These are phyloP conservation scores for Gentiana dahurica DNA, from an alignment of 257 asterid species.

Conservation along the genomic window DNA sequence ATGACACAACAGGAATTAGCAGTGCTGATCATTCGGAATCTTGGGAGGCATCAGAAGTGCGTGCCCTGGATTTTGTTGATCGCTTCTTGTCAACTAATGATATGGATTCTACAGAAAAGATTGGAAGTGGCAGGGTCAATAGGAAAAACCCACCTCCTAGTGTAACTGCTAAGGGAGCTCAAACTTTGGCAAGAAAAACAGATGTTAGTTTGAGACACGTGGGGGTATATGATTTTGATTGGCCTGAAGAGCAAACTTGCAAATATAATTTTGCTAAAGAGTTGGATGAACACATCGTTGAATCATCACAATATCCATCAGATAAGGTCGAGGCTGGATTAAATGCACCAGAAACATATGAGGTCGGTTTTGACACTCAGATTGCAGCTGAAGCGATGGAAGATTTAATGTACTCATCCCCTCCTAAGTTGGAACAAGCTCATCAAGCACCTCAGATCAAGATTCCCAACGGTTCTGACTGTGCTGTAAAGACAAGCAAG, in stretches of 20 bases:
- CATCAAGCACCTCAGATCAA: constrained; percentile 22
- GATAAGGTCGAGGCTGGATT: constrained; percentile 20
- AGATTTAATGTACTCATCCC: constrained; percentile 37
- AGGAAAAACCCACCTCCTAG: constrained; percentile 35
- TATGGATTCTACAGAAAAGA: constrained; percentile 20
- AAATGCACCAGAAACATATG: constrained; percentile 21
- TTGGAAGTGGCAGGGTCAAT: constrained; percentile 13
- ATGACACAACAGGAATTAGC: constrained; percentile 15
- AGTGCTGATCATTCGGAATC: constrained; percentile 34
- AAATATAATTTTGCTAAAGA: constrained; percentile 19
- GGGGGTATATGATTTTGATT: constrained; percentile 43
- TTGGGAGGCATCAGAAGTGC: constrained; percentile 29
- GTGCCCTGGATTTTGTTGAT: constrained; percentile 57
- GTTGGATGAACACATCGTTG: constrained; percentile 21
- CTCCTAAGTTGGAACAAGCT: constrained; percentile 23
- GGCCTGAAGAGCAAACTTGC: constrained; percentile 32
- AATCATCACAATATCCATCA: constrained; percentile 12
- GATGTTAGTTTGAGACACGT: constrained; percentile 18
- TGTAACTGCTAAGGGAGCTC: constrained; percentile 43
- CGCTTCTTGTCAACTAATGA: constrained; percentile 42
- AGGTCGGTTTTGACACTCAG: constrained; percentile 70
- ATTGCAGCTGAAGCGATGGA: constrained; percentile 93
- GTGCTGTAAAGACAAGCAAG: constrained; percentile 9
- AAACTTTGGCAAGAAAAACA: constrained; percentile 44
- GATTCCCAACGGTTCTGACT: constrained; percentile 9